phyloP scores from a whole-genome alignment of 2,329 filamentous ascomycete genomes.

The Pseudogymnoascus sp. region DNA sequence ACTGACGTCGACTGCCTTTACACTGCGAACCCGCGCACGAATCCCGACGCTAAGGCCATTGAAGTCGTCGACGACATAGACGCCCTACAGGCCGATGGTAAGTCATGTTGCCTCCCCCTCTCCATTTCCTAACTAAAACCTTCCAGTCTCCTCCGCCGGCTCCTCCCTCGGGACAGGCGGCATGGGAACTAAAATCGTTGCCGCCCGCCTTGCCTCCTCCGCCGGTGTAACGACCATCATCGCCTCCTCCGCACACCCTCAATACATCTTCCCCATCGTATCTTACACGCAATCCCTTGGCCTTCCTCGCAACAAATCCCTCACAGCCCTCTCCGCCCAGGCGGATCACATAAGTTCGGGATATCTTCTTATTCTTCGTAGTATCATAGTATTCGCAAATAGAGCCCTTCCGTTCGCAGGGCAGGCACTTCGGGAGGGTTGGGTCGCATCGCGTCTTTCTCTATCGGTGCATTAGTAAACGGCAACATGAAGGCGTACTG shows the following conservation, averaged over 20 bases:
- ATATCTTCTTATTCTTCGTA: conserved; percentile 75
- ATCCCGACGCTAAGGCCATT: conserved; percentile 82
- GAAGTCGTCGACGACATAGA: conserved; percentile 87
- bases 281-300: conserved; percentile 64
- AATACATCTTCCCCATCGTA: conserved; percentile 84
- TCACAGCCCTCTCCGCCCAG: conserved; percentile 39
- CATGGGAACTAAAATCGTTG: conserved; percentile 96
- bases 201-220: conserved; percentile 83
- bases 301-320: conserved; percentile 24
- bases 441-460: conserved; percentile 96
- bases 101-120: conserved; percentile 14
- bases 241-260: conserved; percentile 85
- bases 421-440: conserved; percentile 80
- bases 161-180: conserved; percentile 87
- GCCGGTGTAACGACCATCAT: conserved; percentile 95
- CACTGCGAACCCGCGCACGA: conserved; percentile 82
- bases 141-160: conserved; percentile 73
- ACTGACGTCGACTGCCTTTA: conserved; percentile 98
- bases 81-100: conserved; percentile 72
- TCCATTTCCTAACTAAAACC: conserved; percentile 8
- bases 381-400: conserved; percentile 95
- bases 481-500: neutral
- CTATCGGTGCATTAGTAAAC: conserved; percentile 38
- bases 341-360: conserved; percentile 84
- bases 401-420: conserved; percentile 86